Evolutionary conservation across 768 basidiomycete species (phyloP).

Genomic region (Porpolomopsis calyptriformis): DNA sequence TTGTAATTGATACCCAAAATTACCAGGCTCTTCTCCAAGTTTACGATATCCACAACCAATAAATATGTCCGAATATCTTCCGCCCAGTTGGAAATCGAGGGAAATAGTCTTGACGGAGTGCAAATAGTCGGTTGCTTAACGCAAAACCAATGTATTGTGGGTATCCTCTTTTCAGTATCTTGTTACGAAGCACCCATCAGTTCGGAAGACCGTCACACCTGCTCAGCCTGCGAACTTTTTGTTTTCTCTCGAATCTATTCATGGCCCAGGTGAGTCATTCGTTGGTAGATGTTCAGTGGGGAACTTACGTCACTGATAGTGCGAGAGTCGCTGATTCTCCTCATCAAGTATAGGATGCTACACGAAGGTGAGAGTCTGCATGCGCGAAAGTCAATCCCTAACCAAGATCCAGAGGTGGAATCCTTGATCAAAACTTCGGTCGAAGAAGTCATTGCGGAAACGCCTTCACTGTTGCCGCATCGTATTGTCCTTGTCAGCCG

Average conservation of each 20-base stretch:
- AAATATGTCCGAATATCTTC: slow-evolving; percentile 70
- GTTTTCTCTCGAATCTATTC: slow-evolving; percentile 61
- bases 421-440: slow-evolving; percentile 44
- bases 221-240: slow-evolving; percentile 66
- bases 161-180: slow-evolving; percentile 14
- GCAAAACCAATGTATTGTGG: slow-evolving; percentile 39
- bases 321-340: slow-evolving; percentile 48
- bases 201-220: slow-evolving; percentile 60
- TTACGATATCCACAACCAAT: slow-evolving; percentile 73
- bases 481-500: slow-evolving; percentile 36
- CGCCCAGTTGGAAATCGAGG: slow-evolving; percentile 40
- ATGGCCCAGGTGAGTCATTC: slow-evolving; percentile 44
- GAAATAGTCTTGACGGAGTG: slow-evolving; percentile 35
- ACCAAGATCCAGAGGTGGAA: slow-evolving; percentile 47
- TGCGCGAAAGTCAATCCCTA: background rate
- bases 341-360: slow-evolving; percentile 68
- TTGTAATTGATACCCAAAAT: background rate
- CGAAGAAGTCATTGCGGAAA: slow-evolving; percentile 29
- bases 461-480: slow-evolving; percentile 23
- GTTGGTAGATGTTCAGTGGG: slow-evolving; percentile 4
- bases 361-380: slow-evolving; percentile 53
- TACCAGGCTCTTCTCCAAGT: slow-evolving; percentile 76
- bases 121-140: slow-evolving; percentile 40
- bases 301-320: slow-evolving; percentile 30
- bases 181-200: slow-evolving; percentile 6